These are phyloP conservation scores for Cotoneaster glaucophyllus DNA, from an alignment of 306 rosid genomes.

Conservation along the genomic window DNA sequence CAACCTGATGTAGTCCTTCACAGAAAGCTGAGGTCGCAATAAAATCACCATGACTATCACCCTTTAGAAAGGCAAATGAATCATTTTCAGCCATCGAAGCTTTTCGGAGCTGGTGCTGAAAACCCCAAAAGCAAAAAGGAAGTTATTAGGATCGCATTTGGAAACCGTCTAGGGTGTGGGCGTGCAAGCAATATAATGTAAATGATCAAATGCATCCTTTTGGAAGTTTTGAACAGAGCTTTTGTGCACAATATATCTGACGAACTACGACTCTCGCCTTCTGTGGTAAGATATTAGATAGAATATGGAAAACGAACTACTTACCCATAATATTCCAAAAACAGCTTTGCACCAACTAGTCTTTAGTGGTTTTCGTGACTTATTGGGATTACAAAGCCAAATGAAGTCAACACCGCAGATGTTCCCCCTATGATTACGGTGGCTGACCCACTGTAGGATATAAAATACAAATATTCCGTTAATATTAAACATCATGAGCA, in stretches of 20 bases:
- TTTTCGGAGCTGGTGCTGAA: constrained; percentile 67
- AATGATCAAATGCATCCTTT: neutral
- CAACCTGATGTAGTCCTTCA: constrained; percentile 73
- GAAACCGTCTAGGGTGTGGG: neutral
- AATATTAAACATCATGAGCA: neutral
- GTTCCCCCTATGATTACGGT: constrained; percentile 93
- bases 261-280: neutral
- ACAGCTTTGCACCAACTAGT: constrained; percentile 94
- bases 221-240: neutral
- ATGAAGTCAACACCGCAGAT: constrained; percentile 95
- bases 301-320: neutral
- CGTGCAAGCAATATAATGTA: neutral
- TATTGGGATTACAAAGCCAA: constrained; percentile 94
- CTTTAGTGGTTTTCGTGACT: constrained; percentile 63
- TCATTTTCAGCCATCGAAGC: constrained; percentile 69
- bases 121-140: neutral
- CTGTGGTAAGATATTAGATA: neutral
- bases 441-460: constrained; percentile 90
- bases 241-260: neutral
- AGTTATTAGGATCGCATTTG: neutral
- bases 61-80: constrained; percentile 78
- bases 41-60: constrained; percentile 45
- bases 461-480: neutral
- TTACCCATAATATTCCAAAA: constrained; percentile 75
- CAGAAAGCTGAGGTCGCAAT: constrained; percentile 58